Conservation (phyloP, 768 basidiomycete genomes). For the Auricularia sp. region DNA sequence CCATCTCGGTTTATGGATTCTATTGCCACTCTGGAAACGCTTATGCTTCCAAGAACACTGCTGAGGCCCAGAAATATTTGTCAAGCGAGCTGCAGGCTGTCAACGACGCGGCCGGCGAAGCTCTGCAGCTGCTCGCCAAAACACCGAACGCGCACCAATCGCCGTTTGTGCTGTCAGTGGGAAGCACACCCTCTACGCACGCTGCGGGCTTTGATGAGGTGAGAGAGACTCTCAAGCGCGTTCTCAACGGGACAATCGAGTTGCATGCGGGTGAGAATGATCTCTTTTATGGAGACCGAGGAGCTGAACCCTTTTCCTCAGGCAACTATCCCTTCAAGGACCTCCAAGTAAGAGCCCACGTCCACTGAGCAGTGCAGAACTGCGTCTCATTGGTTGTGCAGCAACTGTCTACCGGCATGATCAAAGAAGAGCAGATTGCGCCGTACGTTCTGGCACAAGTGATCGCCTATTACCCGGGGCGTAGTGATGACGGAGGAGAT, state of each 20-base stretch:
- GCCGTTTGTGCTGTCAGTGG: constrained; percentile 66
- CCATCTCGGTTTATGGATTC: constrained; percentile 65
- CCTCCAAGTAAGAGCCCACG: constrained; percentile 34
- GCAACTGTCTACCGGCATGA: constrained; percentile 64
- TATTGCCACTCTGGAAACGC: constrained; percentile 73
- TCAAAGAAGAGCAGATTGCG: constrained; percentile 45
- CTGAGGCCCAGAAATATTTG: constrained; percentile 55
- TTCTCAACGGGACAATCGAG: constrained; percentile 55
- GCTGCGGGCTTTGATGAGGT: constrained; percentile 43
- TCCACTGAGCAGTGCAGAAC: background rate
- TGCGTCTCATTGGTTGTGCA: background rate
- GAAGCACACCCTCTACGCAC: constrained; percentile 83
- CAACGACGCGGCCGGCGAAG: constrained; percentile 51
- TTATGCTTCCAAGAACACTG: constrained; percentile 61
- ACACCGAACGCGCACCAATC: constrained; percentile 28
- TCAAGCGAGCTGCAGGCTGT: constrained; percentile 62
- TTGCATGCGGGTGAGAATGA: constrained; percentile 53
- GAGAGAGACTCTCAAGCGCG: constrained; percentile 28
- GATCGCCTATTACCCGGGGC: constrained; percentile 67
- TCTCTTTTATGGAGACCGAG: background rate
- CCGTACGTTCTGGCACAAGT: constrained; percentile 63
- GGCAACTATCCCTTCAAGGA: constrained; percentile 80
- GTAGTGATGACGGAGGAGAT: constrained; percentile 49
- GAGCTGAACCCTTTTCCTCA: constrained; percentile 13
- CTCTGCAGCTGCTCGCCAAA: constrained; percentile 34